Conservation (phyloP, 176 grass and related monocot genomes). For the barley (Hordeum vulgare) region DNA sequence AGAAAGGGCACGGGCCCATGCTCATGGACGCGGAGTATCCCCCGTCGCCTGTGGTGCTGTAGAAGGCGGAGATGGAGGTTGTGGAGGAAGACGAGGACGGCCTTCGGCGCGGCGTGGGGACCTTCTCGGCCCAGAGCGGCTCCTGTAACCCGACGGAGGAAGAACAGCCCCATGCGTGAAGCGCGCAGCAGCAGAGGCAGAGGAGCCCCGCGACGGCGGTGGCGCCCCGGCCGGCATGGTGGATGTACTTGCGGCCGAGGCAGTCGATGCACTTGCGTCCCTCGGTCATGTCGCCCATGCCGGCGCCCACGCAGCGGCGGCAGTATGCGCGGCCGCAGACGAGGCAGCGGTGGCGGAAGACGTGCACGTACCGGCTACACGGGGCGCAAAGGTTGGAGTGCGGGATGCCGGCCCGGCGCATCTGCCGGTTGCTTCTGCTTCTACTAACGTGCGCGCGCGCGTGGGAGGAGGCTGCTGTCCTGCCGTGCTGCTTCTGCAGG, state of each 20-base stretch:
- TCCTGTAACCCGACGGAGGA: conserved; percentile 40
- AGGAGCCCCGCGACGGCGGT: background rate
- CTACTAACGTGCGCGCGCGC: too few relatives aligned
- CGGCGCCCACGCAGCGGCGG: conserved; percentile 49
- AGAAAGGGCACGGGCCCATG: too few relatives aligned
- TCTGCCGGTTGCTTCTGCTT: too few relatives aligned
- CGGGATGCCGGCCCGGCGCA: conserved; percentile 35
- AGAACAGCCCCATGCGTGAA: background rate
- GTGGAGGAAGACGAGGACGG: background rate
- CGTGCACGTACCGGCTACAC: conserved; percentile 40
- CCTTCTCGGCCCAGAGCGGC: conserved; percentile 63
- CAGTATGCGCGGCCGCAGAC: conserved; percentile 41
- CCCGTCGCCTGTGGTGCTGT: too few relatives aligned
- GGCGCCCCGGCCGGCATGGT: conserved; percentile 22
- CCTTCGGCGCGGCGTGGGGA: conserved; percentile 25
- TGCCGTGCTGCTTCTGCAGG: too few relatives aligned
- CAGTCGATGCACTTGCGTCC: conserved; percentile 63
- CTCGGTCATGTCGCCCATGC: conserved; percentile 58
- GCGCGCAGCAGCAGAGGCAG: conserved; percentile 1
- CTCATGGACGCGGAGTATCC: too few relatives aligned
- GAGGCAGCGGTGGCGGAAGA: conserved; percentile 51
- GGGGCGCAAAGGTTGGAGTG: conserved; percentile 57
- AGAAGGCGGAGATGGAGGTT: conserved; percentile 16
- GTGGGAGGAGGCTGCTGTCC: background rate
- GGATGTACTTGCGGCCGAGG: conserved; percentile 49